Evolutionary conservation across 805 yeast genomes (phyloP).

Genomic region (Starmerella kuoi): DNA sequence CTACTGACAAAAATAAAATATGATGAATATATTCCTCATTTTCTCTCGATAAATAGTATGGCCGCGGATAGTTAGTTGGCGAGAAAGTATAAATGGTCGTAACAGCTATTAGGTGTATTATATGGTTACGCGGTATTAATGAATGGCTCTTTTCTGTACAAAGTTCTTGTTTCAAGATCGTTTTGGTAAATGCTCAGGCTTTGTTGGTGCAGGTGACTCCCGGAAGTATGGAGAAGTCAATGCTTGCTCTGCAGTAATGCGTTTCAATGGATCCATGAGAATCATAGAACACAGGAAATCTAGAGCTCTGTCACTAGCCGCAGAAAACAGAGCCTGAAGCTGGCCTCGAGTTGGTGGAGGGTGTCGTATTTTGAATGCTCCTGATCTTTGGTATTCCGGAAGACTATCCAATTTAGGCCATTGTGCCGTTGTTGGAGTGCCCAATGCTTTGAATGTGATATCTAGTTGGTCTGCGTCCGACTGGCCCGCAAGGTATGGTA

Average conservation of each 20-base stretch:
- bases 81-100: too few species aligned
- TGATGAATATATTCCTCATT: too few species aligned
- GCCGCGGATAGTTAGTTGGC: too few species aligned
- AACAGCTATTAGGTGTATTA: too few species aligned
- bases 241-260: constrained; percentile 56
- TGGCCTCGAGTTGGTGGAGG: constrained; percentile 78
- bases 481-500: constrained; percentile 88
- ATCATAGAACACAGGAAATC: constrained; percentile 64
- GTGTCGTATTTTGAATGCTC: constrained; percentile 36
- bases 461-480: constrained; percentile 83
- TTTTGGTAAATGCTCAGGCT: constrained; percentile 49
- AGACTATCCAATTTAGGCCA: constrained; percentile 86
- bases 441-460: constrained; percentile 88
- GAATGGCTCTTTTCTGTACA: too few species aligned
- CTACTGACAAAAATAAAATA: too few species aligned
- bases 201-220: constrained; percentile 66
- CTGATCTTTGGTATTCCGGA: constrained; percentile 44
- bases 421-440: constrained; percentile 81
- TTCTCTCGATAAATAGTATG: too few species aligned
- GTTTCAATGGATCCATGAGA: constrained; percentile 60
- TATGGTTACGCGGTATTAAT: too few species aligned
- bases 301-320: constrained; percentile 77
- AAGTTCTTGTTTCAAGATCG: constrained; percentile 1
- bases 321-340: constrained; percentile 69
- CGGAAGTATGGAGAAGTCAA: constrained; percentile 54